Evolutionary conservation across 2,329 filamentous ascomycete genomes (phyloP), one percentile per base, ranked within the genome.

Genomic region (Aureobasidium sp.): DNA sequence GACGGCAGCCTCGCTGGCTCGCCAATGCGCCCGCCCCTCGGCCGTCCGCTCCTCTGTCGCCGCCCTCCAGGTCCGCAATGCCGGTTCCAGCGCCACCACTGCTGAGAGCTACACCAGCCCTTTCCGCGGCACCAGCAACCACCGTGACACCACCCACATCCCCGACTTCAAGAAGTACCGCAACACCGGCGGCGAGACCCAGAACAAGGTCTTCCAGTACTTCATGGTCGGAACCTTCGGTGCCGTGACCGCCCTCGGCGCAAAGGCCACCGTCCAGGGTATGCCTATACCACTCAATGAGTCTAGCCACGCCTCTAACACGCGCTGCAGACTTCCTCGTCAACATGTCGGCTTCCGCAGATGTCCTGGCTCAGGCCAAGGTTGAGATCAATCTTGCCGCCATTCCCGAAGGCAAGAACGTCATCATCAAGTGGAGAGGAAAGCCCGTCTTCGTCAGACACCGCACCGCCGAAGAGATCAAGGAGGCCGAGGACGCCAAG

Each of bases 361-460:
- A 99, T 73, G 91, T 99, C 73, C 80, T 99, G 79, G 94, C 95
- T 74, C 95, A 96, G 86, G 94, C 94, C 77, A 99, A 99, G 87
- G 94, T 99, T 69, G 94, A 99, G 82, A 88, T 99, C 69, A 90
- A 96, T 77, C 88, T 99, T 68, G 82, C 81, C 71, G 77, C 90
- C 66, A 97, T 99, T 71, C 94, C 94, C 65, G 93, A 97, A 83
- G 94, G 94, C 84, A 99, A 97, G 89, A 99, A 99, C 81, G 94
- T 99, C 75, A 95, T 99, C 77, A 95, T 99, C 84, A 99, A 99
- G 83, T 99, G 94, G 94, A 89, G 94, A 83, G 94, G 94, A 77
- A 99, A 99, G 89, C 94, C 94, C 77, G 91, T 99, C 76, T 99
- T 99, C 83, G 91, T 99, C 85, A 92, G 94, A 77, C 94, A 99